Percentiles rank a stretch among this genome's conserved stretches.
phyloP scores from a whole-genome alignment of 2,329 filamentous ascomycete species.

The Sarocladiaceae sp. region DNA sequence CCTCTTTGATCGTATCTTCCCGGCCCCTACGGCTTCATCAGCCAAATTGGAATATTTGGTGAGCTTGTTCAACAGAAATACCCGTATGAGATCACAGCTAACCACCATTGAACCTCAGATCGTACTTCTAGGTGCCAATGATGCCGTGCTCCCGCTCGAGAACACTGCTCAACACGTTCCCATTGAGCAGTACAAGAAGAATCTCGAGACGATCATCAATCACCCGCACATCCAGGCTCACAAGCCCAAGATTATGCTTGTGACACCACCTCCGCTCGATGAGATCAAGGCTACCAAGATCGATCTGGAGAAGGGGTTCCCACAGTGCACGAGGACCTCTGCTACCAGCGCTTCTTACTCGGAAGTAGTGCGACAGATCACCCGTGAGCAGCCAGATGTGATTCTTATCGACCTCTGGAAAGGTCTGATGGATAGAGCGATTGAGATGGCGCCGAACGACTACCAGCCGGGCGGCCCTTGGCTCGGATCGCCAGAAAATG shows the following conservation, averaged over 20 bases:
- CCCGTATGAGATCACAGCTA: background rate
- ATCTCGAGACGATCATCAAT: slow-evolving; percentile 66
- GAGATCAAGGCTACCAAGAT: slow-evolving; percentile 59
- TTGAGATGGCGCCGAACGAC: slow-evolving; percentile 51
- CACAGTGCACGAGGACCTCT: slow-evolving; percentile 38
- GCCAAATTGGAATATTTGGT: slow-evolving; percentile 66
- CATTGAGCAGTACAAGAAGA: slow-evolving; percentile 68
- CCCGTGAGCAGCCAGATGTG: slow-evolving; percentile 61
- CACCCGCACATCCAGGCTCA: slow-evolving; percentile 69
- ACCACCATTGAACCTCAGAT: slow-evolving; percentile 42
- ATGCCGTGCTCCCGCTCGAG: slow-evolving; percentile 65
- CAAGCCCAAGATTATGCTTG: slow-evolving; percentile 66
- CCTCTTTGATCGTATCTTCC: slow-evolving; percentile 67
- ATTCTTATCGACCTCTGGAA: slow-evolving; percentile 76
- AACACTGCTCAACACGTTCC: slow-evolving; percentile 71
- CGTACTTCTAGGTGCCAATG: slow-evolving; percentile 86
- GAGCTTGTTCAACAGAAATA: slow-evolving; percentile 19
- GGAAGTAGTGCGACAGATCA: slow-evolving; percentile 60
- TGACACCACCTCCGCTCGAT: slow-evolving; percentile 80
- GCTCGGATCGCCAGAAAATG: slow-evolving; percentile 47
- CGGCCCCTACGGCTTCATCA: slow-evolving; percentile 52
- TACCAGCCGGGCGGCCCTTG: slow-evolving; percentile 43
- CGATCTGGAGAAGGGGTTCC: slow-evolving; percentile 43
- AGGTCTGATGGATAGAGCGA: slow-evolving; percentile 69
- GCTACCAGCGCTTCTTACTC: slow-evolving; percentile 53